Evolutionary conservation across 2,329 filamentous ascomycete genomes (phyloP).

Genomic region (Stagonosporopsis cucurbitacearum): DNA sequence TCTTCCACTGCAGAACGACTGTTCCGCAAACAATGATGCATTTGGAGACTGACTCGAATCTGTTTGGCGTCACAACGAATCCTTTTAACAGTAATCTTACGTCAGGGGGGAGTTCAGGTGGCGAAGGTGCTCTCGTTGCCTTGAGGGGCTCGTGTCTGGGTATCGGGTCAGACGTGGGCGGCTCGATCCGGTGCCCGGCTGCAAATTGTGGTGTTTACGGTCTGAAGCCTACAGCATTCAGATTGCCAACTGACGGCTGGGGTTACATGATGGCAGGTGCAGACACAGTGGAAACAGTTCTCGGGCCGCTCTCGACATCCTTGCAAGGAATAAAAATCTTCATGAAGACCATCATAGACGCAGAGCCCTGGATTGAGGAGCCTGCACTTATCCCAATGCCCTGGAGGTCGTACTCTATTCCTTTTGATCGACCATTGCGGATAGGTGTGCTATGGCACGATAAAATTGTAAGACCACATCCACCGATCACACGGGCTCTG

Average conservation of each 20-base stretch:
- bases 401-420: slow-evolving; percentile 54
- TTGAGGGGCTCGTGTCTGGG: slow-evolving; percentile 61
- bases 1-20: slow-evolving; percentile 62
- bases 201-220: slow-evolving; percentile 44
- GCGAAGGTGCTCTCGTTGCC: slow-evolving; percentile 63
- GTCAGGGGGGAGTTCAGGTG: slow-evolving; percentile 62
- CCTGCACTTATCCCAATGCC: slow-evolving; percentile 65
- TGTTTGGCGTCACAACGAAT: slow-evolving; percentile 62
- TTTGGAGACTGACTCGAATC: slow-evolving; percentile 58
- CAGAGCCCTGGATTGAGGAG: slow-evolving; percentile 64
- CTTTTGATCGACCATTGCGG: slow-evolving; percentile 49
- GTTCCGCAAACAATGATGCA: slow-evolving; percentile 63
- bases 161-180: slow-evolving; percentile 47
- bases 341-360: slow-evolving; percentile 58
- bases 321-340: slow-evolving; percentile 62
- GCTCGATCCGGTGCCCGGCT: slow-evolving; percentile 33
- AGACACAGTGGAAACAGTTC: slow-evolving; percentile 56
- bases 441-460: slow-evolving; percentile 71
- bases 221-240: slow-evolving; percentile 53
- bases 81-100: slow-evolving; percentile 61
- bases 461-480: slow-evolving; percentile 68
- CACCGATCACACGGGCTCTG: slow-evolving; percentile 67
- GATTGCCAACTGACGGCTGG: slow-evolving; percentile 54
- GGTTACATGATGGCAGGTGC: slow-evolving; percentile 53
- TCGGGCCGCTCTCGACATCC: slow-evolving; percentile 63